A percentile compares a stretch with the other conserved stretches of the same genome.
Evolutionary conservation across 306 rosid species (phyloP).

Genomic region (Malus sieversii): DNA sequence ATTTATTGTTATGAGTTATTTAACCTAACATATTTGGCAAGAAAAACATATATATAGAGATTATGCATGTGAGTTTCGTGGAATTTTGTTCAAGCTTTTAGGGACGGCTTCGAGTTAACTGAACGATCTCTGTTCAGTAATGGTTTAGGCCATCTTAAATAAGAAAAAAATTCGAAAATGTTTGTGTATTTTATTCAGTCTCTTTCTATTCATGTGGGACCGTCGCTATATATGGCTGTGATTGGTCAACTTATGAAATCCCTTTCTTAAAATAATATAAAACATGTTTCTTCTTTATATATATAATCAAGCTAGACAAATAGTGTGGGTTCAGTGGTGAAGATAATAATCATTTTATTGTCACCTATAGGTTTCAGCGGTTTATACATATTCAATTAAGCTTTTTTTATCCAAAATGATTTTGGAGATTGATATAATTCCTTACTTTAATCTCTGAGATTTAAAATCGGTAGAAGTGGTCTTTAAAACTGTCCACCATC

Average conservation of each 20-base stretch:
- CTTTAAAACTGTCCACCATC: too few relatives aligned
- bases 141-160: too few relatives aligned
- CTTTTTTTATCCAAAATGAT: too few relatives aligned
- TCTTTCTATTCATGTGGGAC: neutral
- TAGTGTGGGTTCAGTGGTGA: neutral
- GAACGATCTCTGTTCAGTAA: too few relatives aligned
- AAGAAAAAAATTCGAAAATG: neutral
- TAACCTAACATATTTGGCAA: neutral
- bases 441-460: too few relatives aligned
- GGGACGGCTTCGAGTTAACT: neutral
- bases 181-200: neutral
- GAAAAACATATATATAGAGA: neutral
- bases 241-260: slow-evolving; percentile 4
- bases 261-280: neutral
- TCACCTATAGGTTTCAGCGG: neutral
- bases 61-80: neutral
- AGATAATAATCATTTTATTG: neutral
- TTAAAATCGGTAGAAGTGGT: too few relatives aligned
- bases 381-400: too few relatives aligned
- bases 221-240: neutral
- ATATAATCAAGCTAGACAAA: slow-evolving; percentile 5
- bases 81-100: neutral
- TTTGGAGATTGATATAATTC: too few relatives aligned
- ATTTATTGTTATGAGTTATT: neutral
- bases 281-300: neutral